Percentiles rank a stretch among this genome's conserved stretches.
Evolutionary conservation across 768 basidiomycete species (phyloP).

Genomic region (Psilocybe tampanensis): DNA sequence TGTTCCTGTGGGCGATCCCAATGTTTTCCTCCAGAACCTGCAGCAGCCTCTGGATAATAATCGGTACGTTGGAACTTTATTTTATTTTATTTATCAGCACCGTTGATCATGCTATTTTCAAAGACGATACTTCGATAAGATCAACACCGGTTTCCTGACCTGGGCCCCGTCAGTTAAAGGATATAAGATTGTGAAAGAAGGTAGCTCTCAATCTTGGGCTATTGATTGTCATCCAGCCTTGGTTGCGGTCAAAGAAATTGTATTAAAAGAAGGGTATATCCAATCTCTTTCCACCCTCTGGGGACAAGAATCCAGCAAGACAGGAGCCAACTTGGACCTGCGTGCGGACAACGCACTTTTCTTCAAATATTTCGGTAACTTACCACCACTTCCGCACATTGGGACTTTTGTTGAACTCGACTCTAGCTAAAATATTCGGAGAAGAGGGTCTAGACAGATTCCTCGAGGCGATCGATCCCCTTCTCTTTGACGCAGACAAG

Average conservation of each 20-base stretch:
- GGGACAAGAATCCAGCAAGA: constrained; percentile 79
- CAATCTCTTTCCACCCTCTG: constrained; percentile 63
- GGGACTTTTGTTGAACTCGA: not conserved
- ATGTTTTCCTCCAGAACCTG: constrained; percentile 51
- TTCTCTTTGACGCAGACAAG: constrained; percentile 69
- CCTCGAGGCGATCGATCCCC: constrained; percentile 56
- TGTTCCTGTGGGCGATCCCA: constrained; percentile 48
- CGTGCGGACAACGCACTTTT: constrained; percentile 49
- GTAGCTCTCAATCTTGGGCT: constrained; percentile 55
- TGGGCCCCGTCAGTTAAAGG: constrained; percentile 70
- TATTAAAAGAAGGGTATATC: constrained; percentile 60
- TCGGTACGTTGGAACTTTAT: constrained; percentile 36
- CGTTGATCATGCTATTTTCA: too few relatives aligned
- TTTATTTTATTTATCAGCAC: too few relatives aligned
- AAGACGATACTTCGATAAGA: constrained; percentile 69
- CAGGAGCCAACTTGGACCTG: constrained; percentile 52
- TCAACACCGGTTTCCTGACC: constrained; percentile 75
- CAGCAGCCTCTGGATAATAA: constrained; percentile 38
- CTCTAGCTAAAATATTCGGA: constrained; percentile 68
- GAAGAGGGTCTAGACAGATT: constrained; percentile 52
- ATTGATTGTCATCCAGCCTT: constrained; percentile 49
- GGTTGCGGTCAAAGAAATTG: constrained; percentile 48
- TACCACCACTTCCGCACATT: not conserved
- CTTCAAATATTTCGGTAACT: constrained; percentile 43
- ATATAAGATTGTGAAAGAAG: constrained; percentile 46